Base-by-base conservation (phyloP, 441 rosid species). In the Eutrema salsugineum region DNA sequence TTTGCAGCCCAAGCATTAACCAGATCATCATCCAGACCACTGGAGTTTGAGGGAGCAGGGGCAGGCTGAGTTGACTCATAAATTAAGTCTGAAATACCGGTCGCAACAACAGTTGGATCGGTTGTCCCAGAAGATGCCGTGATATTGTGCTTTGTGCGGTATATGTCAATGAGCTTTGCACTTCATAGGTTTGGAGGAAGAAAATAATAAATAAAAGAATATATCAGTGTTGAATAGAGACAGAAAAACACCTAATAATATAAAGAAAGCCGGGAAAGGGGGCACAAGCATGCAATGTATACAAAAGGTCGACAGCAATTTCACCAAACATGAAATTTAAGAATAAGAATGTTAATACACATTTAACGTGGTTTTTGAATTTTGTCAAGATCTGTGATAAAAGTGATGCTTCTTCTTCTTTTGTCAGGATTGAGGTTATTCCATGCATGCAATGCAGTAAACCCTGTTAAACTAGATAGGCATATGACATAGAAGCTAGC, bases 1-100 rank as follows among this genome's bases (percentile, higher is more conserved):
- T 88, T 96, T 76, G 97, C 91, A 51, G 98, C 99, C 99, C 98
- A 96, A 54, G 97, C 99, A 80, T 96, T 93, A 60, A 96, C 99
- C 43, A 96, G 86, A 82, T 96, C 99, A 87, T 96, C 97, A 73
- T 96, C 98, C 46, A 93, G 88, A n/a, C 83, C 77, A 78, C 89
- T 90, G 67, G 94, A 77, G 77, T 90, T 89, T 50, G 79, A 80
- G 53, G 87, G 84, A 44, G 91, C 86, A 28, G 89, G 93, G 74
- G 89, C 88, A 68, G 97, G 87, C 80, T 96, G 97, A 77, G 85
- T 86, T 63, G 97, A 87, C 79, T 96, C 98, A 79, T 93, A 93
- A 48, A 93, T 78, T 66, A 96, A 87, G 77, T 93, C 99, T 63
- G 98, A 91, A 77, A 96, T 96, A 68, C 99, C 99, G 61, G 94